Conservation (phyloP, 441 rosid species). For the Pelargonium fulgidum region DNA sequence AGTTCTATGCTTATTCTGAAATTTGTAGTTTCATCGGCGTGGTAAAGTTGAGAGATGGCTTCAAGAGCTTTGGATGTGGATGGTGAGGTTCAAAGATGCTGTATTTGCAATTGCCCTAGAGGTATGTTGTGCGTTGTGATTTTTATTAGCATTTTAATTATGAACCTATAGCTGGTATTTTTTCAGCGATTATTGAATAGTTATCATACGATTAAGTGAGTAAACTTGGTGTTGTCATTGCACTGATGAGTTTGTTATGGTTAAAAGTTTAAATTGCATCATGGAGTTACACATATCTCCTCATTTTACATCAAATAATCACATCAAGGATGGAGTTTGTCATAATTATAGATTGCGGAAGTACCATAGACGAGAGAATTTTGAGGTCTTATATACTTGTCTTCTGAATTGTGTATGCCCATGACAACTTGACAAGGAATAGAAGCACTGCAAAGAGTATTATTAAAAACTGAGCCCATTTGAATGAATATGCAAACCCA, state of each 20-base stretch:
- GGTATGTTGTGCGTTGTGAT: slow-evolving; percentile 35
- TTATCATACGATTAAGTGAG: background rate
- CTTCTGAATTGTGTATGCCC: background rate
- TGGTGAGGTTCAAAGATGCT: slow-evolving; percentile 74
- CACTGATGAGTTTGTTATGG: background rate
- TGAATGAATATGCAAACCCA: background rate
- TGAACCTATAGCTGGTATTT: background rate
- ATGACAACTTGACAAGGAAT: background rate
- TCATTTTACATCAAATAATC: background rate
- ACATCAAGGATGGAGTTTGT: background rate
- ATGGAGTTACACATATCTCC: background rate
- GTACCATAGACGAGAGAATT: background rate
- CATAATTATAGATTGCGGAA: background rate
- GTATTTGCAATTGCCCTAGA: slow-evolving; percentile 60
- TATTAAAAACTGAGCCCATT: background rate
- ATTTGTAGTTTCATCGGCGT: slow-evolving; percentile 48
- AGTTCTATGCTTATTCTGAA: slow-evolving; percentile 18
- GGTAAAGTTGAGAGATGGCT: slow-evolving; percentile 79
- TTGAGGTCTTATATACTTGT: background rate
- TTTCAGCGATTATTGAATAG: background rate
- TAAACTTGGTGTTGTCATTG: no score
- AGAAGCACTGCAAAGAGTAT: background rate
- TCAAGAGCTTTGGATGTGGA: slow-evolving; percentile 85
- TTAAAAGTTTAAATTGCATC: background rate
- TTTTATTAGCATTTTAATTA: slow-evolving; percentile 13